A percentile compares a stretch with the other conserved stretches of the same genome.
Evolutionary conservation across 345 rosid species (phyloP).

Genomic region (Acer yangbiense): DNA sequence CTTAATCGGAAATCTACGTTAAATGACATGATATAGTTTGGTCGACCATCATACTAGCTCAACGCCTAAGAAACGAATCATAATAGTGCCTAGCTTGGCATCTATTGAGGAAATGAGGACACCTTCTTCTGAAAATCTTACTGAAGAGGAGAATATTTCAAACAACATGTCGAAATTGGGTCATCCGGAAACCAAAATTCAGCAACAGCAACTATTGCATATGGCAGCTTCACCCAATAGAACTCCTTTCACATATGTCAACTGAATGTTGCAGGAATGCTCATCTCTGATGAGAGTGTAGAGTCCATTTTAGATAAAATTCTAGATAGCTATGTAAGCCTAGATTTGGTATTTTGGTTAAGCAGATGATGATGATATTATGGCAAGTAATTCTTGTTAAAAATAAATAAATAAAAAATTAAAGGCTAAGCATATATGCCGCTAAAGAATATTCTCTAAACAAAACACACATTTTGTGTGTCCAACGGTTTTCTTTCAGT

Average conservation of each 20-base stretch:
- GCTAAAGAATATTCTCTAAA: too few species aligned
- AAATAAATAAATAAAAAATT: too few species aligned
- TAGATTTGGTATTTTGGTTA: too few species aligned
- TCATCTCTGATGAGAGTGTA: constrained; percentile 53
- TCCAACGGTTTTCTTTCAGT: background rate
- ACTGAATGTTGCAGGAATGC: constrained; percentile 30
- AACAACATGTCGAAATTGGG: too few species aligned
- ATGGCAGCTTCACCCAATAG: constrained; percentile 47
- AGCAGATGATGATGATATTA: too few species aligned
- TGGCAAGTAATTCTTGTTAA: too few species aligned
- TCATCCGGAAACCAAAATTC: constrained; percentile 38
- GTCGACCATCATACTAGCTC: constrained; percentile 53
- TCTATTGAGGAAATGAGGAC: constrained; percentile 76
- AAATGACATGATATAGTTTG: too few species aligned
- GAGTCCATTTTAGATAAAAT: background rate
- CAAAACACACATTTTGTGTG: background rate
- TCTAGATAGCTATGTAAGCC: too few species aligned
- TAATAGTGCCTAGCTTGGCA: constrained; percentile 64
- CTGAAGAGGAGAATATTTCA: constrained; percentile 24
- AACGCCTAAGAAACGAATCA: constrained; percentile 56
- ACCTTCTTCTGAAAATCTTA: constrained; percentile 13
- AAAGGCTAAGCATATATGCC: too few species aligned
- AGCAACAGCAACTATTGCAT: constrained; percentile 12
- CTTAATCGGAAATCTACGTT: too few species aligned
- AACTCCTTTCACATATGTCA: constrained; percentile 69